These are phyloP conservation scores for Hyphodiscus hymeniophilus DNA, from an alignment of 495 filamentous ascomycete species.

Conservation along the genomic window DNA sequence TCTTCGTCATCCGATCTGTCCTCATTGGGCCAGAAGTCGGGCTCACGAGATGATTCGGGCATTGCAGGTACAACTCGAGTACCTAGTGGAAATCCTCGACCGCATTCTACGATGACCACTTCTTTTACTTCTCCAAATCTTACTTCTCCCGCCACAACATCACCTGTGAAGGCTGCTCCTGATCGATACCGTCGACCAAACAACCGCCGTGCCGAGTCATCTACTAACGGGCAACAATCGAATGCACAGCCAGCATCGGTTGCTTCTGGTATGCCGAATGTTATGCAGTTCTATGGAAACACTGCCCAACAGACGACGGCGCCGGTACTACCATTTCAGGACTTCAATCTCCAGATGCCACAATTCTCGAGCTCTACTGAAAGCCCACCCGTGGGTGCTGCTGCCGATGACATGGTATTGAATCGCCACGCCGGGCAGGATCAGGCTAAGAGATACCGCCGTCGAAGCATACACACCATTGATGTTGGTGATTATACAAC, in stretches of 20 bases:
- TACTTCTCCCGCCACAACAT: constrained; percentile 22
- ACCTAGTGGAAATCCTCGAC: constrained; percentile 11
- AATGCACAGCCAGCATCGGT: constrained; percentile 21
- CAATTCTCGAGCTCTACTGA: constrained; percentile 10
- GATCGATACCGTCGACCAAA: constrained; percentile 47
- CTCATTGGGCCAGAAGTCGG: constrained; percentile 20
- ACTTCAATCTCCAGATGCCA: constrained; percentile 16
- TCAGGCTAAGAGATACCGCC: constrained; percentile 65
- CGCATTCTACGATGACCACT: constrained; percentile 16
- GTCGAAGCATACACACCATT: constrained; percentile 75
- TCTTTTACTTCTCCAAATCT: constrained; percentile 20
- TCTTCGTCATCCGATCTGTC: constrained; percentile 28
- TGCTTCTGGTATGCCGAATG: constrained; percentile 19
- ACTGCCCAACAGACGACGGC: constrained; percentile 1
- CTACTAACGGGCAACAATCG: constrained; percentile 23
- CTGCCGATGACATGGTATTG: constrained; percentile 44
- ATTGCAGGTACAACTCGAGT: constrained; percentile 27
- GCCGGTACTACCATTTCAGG: neutral
- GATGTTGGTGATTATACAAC: constrained; percentile 49
- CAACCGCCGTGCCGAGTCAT: constrained; percentile 33
- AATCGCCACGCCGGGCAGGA: constrained; percentile 43
- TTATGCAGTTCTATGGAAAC: constrained; percentile 21
- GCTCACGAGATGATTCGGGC: constrained; percentile 27
- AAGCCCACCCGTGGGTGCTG: neutral
- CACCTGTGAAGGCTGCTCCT: constrained; percentile 34